These are phyloP conservation scores for Mycena chlorophos DNA, from an alignment of 768 basidiomycete genomes.

Conservation along the genomic window DNA sequence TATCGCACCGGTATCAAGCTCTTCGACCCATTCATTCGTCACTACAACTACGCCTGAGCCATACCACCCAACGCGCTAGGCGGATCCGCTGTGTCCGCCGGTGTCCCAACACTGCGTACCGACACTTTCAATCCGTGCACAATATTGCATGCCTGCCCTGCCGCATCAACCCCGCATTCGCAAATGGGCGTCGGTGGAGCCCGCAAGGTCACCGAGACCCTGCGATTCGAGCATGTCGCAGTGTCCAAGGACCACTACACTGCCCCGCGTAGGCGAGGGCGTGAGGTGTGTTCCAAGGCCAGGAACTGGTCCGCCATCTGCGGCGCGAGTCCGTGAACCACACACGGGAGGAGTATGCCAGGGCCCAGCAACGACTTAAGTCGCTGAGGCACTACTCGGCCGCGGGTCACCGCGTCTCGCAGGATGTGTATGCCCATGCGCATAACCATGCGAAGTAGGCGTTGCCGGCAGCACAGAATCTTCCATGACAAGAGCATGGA, in stretches of 20 bases:
- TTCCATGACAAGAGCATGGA: conserved; percentile 23
- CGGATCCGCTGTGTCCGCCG: conserved; percentile 33
- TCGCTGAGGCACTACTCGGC: conserved; percentile 1
- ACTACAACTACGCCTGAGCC: conserved; percentile 1
- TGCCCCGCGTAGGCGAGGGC: conserved; percentile 46
- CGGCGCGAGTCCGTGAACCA: neutral
- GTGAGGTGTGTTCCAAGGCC: conserved; percentile 70
- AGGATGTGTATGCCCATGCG: neutral
- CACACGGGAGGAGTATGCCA: conserved; percentile 5
- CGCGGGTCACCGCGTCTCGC: neutral
- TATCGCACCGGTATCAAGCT: neutral
- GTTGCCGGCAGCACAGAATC: neutral
- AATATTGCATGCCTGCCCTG: conserved; percentile 62
- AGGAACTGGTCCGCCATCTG: conserved; percentile 41
- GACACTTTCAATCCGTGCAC: conserved; percentile 63
- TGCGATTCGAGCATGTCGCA: conserved; percentile 45
- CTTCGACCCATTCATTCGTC: conserved; percentile 3
- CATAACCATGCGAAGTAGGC: too few species aligned
- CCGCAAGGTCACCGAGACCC: conserved; percentile 38
- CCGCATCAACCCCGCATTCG: conserved; percentile 61
- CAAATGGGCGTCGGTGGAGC: conserved; percentile 51
- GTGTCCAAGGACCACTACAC: conserved; percentile 69
- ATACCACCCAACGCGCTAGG: neutral
- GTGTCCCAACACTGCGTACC: conserved; percentile 50
- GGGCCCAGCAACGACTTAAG: neutral